A percentile compares a stretch with the other conserved stretches of the same genome.
These are phyloP conservation scores for Trichoderma gracile DNA, from an alignment of 2,329 filamentous ascomycete species.

Conservation along the genomic window DNA sequence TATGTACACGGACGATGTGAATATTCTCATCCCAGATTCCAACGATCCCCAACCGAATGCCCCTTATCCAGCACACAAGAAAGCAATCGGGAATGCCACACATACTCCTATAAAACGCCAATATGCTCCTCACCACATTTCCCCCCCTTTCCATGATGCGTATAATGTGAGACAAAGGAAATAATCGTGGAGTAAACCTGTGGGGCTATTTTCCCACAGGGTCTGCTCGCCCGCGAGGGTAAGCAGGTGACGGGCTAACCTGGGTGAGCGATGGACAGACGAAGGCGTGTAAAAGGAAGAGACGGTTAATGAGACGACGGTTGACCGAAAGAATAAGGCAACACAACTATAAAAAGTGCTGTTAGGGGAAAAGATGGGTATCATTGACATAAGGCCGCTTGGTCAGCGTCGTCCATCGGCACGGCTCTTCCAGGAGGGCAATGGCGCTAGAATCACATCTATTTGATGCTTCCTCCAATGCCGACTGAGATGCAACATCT, in stretches of 20 bases:
- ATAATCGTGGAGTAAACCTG: background rate
- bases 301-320: constrained; percentile 9
- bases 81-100: background rate
- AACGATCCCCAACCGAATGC: no score
- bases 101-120: constrained; percentile 14
- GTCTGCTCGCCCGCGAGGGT: background rate
- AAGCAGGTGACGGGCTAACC: background rate
- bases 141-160: background rate
- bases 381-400: constrained; percentile 23
- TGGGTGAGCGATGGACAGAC: background rate
- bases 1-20: no score
- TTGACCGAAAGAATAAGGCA: constrained; percentile 2
- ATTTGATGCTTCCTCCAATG: background rate
- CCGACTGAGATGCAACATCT: constrained; percentile 14
- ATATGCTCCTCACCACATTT: background rate
- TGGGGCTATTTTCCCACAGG: background rate
- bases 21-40: no score
- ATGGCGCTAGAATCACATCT: background rate
- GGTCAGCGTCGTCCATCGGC: constrained; percentile 7
- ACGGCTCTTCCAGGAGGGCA: background rate
- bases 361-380: constrained; percentile 21
- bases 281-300: background rate
- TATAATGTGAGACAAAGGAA: background rate
- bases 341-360: background rate
- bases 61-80: constrained; percentile 3